Evolutionary conservation across 495 filamentous ascomycete species (phyloP).

Genomic region (Penicillium angulare): DNA sequence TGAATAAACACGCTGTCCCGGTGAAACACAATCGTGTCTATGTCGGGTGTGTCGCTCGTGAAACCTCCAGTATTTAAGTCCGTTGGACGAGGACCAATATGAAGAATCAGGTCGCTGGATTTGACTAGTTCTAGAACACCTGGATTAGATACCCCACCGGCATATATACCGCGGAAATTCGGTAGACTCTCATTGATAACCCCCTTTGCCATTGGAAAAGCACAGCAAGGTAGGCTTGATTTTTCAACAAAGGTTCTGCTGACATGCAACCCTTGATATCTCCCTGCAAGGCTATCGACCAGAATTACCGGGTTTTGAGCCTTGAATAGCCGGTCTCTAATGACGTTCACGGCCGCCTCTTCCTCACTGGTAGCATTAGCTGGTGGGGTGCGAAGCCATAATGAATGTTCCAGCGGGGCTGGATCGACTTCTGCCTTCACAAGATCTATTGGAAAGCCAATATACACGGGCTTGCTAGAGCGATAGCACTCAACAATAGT

Average conservation of each 20-base stretch:
- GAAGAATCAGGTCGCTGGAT: conserved; percentile 11
- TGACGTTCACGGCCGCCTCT: neutral
- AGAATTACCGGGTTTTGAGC: conserved; percentile 8
- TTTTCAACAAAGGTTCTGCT: conserved; percentile 7
- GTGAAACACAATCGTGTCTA: conserved; percentile 8
- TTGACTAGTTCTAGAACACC: conserved; percentile 5
- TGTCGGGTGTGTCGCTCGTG: conserved; percentile 2
- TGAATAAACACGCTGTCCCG: neutral
- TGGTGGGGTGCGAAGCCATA: neutral
- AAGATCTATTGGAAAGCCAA: conserved; percentile 11
- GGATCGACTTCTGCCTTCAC: conserved; percentile 8
- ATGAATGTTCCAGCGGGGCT: conserved; percentile 2
- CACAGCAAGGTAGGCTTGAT: conserved; percentile 4
- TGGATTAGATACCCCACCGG: neutral
- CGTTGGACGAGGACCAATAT: conserved; percentile 7
- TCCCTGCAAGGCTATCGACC: conserved; percentile 7
- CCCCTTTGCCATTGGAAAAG: conserved; percentile 12
- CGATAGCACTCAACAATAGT: conserved; percentile 9
- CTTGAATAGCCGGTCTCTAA: neutral
- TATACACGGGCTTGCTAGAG: conserved; percentile 13
- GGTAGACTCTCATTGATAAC: conserved; percentile 8
- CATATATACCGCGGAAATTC: conserved; percentile 6
- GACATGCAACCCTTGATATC: neutral
- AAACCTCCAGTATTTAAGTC: conserved; percentile 11
- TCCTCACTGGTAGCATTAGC: neutral